Evolutionary conservation across 2,329 filamentous ascomycete genomes (phyloP).

Genomic region (Penicillium sp.): DNA sequence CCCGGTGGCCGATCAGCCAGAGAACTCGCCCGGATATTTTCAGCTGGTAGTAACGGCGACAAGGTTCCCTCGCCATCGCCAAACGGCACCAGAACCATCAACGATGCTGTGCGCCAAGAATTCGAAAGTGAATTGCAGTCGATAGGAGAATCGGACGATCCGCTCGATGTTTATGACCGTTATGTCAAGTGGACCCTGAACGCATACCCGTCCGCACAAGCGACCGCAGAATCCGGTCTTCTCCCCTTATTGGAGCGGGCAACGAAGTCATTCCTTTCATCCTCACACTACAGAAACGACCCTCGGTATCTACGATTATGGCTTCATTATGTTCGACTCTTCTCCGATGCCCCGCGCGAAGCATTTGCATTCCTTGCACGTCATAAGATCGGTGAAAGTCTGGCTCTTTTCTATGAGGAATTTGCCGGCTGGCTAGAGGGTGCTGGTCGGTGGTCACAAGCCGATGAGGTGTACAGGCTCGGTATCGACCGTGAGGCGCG

Average conservation of each 20-base stretch:
- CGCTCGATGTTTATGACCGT: slow-evolving; percentile 87
- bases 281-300: slow-evolving; percentile 85
- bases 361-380: slow-evolving; percentile 84
- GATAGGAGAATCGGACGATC: slow-evolving; percentile 82
- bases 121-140: slow-evolving; percentile 75
- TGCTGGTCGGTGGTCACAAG: slow-evolving; percentile 74
- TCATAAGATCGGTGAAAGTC: slow-evolving; percentile 72
- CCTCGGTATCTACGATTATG: slow-evolving; percentile 86
- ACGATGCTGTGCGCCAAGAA: slow-evolving; percentile 69
- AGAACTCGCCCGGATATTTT: slow-evolving; percentile 72
- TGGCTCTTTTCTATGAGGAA: slow-evolving; percentile 93
- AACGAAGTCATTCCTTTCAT: slow-evolving; percentile 79
- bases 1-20: slow-evolving; percentile 81
- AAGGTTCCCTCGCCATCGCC: slow-evolving; percentile 57
- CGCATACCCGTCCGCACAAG: slow-evolving; percentile 87
- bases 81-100: slow-evolving; percentile 63
- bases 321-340: slow-evolving; percentile 87
- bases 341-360: slow-evolving; percentile 86
- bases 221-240: slow-evolving; percentile 82
- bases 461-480: slow-evolving; percentile 84
- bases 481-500: slow-evolving; percentile 82
- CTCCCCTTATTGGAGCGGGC: slow-evolving; percentile 82
- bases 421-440: slow-evolving; percentile 88
- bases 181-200: slow-evolving; percentile 96
- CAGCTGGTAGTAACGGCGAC: slow-evolving; percentile 35